Percentiles rank a stretch among this genome's conserved stretches.
Evolutionary conservation across 2,329 filamentous ascomycete species (phyloP).

Genomic region (Chaetomium sp.): DNA sequence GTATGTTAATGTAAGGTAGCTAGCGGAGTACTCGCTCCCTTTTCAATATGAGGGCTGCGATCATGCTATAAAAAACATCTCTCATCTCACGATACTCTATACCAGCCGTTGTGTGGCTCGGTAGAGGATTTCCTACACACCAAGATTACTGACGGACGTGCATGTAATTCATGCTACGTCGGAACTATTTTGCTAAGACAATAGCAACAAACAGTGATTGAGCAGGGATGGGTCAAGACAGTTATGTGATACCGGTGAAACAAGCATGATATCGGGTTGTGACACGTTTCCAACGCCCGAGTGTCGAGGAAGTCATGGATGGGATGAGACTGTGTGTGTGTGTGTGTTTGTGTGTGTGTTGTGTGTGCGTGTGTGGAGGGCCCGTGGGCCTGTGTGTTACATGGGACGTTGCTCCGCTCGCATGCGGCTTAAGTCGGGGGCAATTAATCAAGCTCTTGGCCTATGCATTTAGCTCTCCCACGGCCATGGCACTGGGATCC

Average conservation of each 20-base stretch:
- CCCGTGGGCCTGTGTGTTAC: no score
- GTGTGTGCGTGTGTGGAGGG: not conserved
- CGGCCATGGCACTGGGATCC: constrained; percentile 13
- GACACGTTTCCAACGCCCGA: not conserved
- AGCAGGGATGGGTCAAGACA: not conserved
- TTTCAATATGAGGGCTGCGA: not conserved
- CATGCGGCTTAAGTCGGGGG: not conserved
- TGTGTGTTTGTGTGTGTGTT: not conserved
- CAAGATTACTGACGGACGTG: not conserved
- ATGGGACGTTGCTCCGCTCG: not conserved
- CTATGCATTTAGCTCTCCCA: constrained; percentile 8
- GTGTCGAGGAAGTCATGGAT: not conserved
- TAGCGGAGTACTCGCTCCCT: not conserved
- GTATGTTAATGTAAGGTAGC: constrained; percentile 1
- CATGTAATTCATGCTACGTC: not conserved
- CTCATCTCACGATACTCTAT: not conserved
- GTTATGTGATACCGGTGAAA: not conserved
- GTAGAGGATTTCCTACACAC: not conserved
- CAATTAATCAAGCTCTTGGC: not conserved
- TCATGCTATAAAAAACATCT: not conserved
- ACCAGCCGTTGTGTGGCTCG: not conserved
- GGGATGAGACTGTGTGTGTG: not conserved
- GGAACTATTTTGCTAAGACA: not conserved
- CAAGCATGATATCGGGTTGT: not conserved
- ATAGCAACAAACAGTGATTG: not conserved